These are phyloP conservation scores for Phytophthora idaei DNA, from an alignment of 352 stramenopile species.

Conservation along the genomic window DNA sequence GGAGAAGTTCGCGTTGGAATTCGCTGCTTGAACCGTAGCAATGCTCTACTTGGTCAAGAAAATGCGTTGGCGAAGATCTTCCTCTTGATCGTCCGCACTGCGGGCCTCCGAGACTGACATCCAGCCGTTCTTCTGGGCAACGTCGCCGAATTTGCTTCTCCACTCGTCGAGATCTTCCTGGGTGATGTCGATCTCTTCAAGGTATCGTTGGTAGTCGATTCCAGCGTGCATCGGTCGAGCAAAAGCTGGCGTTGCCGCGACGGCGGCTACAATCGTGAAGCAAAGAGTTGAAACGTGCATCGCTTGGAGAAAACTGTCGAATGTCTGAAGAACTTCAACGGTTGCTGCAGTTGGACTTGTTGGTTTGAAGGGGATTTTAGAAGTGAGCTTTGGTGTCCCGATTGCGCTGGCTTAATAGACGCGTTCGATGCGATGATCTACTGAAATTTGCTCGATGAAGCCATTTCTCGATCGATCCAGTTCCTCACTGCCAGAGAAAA, in stretches of 20 bases:
- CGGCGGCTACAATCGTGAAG: conserved; percentile 5
- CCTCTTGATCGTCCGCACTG: conserved; percentile 45
- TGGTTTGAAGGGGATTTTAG: conserved; percentile 22
- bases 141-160: conserved; percentile 39
- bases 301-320: neutral
- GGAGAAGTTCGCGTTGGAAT: conserved; percentile 57
- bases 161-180: conserved; percentile 47
- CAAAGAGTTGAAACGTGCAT: conserved; percentile 26
- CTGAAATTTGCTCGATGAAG: conserved; percentile 7
- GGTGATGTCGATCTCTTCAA: conserved; percentile 43
- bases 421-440: neutral
- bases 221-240: conserved; percentile 46
- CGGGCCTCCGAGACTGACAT: conserved; percentile 41
- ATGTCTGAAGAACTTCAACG: conserved; percentile 11
- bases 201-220: conserved; percentile 57
- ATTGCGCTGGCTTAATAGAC: conserved; percentile 1
- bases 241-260: conserved; percentile 3
- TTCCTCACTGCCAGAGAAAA: conserved; percentile 26
- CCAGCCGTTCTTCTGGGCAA: conserved; percentile 42
- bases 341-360: conserved; percentile 13
- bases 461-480: conserved; percentile 15
- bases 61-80: conserved; percentile 56
- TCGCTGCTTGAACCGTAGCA: conserved; percentile 34
- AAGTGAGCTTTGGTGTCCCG: conserved; percentile 18
- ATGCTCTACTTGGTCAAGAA: conserved; percentile 54